Conservation (phyloP, 495 filamentous ascomycete genomes). For the Talaromyces proteolyticus region DNA sequence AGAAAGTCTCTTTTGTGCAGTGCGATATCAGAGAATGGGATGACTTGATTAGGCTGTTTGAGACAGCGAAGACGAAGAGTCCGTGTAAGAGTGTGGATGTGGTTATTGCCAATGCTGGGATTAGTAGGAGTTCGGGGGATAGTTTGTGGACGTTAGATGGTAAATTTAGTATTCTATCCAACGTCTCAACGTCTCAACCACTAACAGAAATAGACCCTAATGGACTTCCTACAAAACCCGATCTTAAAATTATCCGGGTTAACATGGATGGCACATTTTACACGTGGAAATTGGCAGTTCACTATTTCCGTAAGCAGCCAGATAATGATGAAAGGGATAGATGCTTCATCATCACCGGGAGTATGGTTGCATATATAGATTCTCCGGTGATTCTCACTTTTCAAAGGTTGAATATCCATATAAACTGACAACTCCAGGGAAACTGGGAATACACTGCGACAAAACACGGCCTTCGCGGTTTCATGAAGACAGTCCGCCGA, state of each 20-base stretch:
- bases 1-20: background rate
- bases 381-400: conserved; percentile 20
- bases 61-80: background rate
- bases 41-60: background rate
- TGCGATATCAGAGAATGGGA: conserved; percentile 1
- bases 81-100: background rate
- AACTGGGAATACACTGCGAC: conserved; percentile 28
- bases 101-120: conserved; percentile 31
- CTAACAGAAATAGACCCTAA: conserved; percentile 18
- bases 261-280: conserved; percentile 35
- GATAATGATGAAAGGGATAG: conserved; percentile 22
- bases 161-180: conserved; percentile 6
- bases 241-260: conserved; percentile 32
- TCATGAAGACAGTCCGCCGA: conserved; percentile 24
- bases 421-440: too few species aligned
- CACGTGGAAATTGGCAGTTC: conserved; percentile 35
- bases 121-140: conserved; percentile 24
- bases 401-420: too few species aligned
- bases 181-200: background rate
- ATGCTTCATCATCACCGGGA: conserved; percentile 25
- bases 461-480: conserved; percentile 27
- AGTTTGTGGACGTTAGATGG: conserved; percentile 24
- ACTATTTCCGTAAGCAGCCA: conserved; percentile 33
- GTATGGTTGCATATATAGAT: conserved; percentile 23
- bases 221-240: conserved; percentile 25